Percentiles rank a stretch among this genome's conserved stretches.
phyloP scores from a whole-genome alignment of 768 basidiomycete genomes.

The Tephrocybe sp. region DNA sequence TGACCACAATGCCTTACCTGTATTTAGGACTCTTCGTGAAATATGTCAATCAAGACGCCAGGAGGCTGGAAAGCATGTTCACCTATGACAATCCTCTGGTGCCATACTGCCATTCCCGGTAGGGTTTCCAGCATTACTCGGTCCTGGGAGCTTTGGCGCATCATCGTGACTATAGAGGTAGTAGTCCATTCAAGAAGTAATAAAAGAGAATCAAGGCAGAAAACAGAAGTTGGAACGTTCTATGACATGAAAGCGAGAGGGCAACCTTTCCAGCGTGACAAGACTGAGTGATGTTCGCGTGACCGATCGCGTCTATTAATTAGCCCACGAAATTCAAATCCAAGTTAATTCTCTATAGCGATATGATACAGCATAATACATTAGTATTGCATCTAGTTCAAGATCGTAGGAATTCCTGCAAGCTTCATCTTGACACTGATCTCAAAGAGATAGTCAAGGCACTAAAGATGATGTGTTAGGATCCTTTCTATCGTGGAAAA shows the following conservation, averaged over 20 bases:
- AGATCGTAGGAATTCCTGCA: conserved; percentile 51
- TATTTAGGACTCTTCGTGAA: conserved; percentile 12
- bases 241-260: too few relatives aligned
- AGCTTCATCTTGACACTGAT: conserved; percentile 81
- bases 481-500: neutral
- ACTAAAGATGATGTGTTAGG: conserved; percentile 40
- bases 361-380: neutral
- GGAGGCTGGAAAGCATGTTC: neutral
- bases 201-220: too few relatives aligned
- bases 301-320: conserved; percentile 21
- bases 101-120: neutral
- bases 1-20: conserved; percentile 9
- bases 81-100: conserved; percentile 9
- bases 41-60: neutral
- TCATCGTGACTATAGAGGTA: too few relatives aligned
- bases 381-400: conserved; percentile 20
- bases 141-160: too few relatives aligned
- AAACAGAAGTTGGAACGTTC: too few relatives aligned
- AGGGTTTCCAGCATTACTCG: conserved; percentile 6
- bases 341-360: neutral
- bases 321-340: neutral
- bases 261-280: neutral
- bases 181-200: too few relatives aligned
- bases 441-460: conserved; percentile 89
- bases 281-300: conserved; percentile 10